Conservation (phyloP, 148 eudicot species). For the Amaranthus palmeri region DNA sequence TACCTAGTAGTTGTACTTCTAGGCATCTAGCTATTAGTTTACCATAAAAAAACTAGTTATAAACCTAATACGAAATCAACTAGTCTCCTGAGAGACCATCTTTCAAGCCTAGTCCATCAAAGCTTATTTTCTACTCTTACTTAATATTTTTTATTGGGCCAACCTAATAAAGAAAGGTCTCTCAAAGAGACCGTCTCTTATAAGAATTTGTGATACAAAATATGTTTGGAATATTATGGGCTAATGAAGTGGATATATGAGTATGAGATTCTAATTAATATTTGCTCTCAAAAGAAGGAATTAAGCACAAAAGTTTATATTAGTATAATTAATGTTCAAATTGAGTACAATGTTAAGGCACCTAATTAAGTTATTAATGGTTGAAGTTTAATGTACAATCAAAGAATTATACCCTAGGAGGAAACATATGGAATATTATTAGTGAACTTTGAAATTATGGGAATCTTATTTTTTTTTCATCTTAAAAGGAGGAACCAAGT, state of each 20-base stretch:
- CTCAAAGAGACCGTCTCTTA: no score
- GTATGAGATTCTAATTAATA: neutral
- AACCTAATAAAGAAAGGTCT: neutral
- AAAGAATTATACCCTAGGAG: conserved; percentile 7
- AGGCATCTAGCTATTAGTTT: no score
- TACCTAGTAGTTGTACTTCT: no score
- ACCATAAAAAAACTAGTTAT: no score
- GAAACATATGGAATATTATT: conserved; percentile 5
- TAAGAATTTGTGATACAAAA: no score
- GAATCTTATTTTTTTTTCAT: conserved; percentile 24
- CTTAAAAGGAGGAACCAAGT: conserved; percentile 49
- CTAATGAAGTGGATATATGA: conserved; percentile 1
- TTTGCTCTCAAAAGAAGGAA: conserved; percentile 1
- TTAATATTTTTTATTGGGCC: neutral
- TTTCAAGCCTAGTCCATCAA: no score
- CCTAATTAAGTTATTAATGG: neutral
- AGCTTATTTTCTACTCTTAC: no score
- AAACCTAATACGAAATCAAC: no score
- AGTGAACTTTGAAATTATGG: conserved; percentile 6
- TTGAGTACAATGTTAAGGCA: neutral
- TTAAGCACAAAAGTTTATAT: neutral
- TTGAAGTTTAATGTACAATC: neutral
- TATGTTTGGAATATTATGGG: conserved; percentile 3
- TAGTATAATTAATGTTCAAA: neutral
- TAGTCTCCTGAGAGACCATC: no score